Evolutionary conservation across 495 filamentous ascomycete species (phyloP).

Genomic region (Hyaloscypha bicolor): DNA sequence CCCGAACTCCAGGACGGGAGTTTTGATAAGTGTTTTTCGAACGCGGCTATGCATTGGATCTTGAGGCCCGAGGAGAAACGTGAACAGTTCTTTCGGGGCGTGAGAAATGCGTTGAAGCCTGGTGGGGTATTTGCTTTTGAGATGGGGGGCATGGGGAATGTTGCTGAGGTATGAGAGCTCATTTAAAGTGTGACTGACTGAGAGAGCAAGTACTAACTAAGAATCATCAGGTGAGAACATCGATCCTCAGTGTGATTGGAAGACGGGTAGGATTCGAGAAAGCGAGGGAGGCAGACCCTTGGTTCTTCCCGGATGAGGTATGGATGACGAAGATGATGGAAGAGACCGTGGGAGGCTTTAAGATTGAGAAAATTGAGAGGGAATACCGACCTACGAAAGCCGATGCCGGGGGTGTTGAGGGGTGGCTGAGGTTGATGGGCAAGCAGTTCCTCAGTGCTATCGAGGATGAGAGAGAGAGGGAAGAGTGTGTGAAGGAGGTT

Average conservation of each 20-base stretch:
- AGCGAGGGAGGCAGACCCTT: constrained; percentile 58
- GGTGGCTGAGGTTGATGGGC: constrained; percentile 71
- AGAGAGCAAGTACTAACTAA: too few relatives aligned
- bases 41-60: constrained; percentile 82
- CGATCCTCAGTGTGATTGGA: constrained; percentile 54
- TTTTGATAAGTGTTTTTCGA: constrained; percentile 72
- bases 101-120: constrained; percentile 52
- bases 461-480: constrained; percentile 46
- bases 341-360: constrained; percentile 52
- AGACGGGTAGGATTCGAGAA: constrained; percentile 52
- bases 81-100: constrained; percentile 46
- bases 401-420: constrained; percentile 63
- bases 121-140: constrained; percentile 69
- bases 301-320: constrained; percentile 71
- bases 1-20: constrained; percentile 31
- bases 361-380: constrained; percentile 59
- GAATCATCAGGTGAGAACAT: constrained; percentile 47
- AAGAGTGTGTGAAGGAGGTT: constrained; percentile 57
- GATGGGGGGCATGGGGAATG: constrained; percentile 73
- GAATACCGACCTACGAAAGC: constrained; percentile 65
- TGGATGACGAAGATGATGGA: constrained; percentile 52
- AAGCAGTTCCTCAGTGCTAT: constrained; percentile 57
- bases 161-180: constrained; percentile 46
- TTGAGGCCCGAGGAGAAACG: constrained; percentile 43
- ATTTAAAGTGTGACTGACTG: too few relatives aligned